phyloP scores from a whole-genome alignment of 257 asterid genomes.

The Solanum arcanum region DNA sequence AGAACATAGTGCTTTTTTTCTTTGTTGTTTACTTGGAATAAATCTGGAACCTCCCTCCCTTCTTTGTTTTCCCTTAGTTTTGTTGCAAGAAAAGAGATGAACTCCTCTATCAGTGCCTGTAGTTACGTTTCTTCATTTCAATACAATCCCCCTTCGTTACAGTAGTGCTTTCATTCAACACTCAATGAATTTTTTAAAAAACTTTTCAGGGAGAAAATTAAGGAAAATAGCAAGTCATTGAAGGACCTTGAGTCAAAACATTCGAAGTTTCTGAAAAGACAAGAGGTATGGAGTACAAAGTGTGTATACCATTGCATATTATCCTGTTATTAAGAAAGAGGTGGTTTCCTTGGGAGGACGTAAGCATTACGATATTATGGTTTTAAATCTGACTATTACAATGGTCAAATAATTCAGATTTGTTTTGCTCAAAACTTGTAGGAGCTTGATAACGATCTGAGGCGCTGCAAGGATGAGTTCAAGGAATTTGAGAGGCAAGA shows the following conservation, averaged over 20 bases:
- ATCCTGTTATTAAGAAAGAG: background rate
- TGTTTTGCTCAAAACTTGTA: slow-evolving; percentile 6
- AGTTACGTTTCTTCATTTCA: background rate
- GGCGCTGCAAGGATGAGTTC: slow-evolving; percentile 64
- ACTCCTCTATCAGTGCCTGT: background rate
- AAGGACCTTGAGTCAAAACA: slow-evolving; percentile 79
- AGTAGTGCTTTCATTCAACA: background rate
- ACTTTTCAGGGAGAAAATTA: slow-evolving; percentile 64
- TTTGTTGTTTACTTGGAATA: background rate
- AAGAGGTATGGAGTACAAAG: slow-evolving; percentile 45
- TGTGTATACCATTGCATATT: background rate
- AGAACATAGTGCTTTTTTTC: background rate
- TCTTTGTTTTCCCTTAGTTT: background rate
- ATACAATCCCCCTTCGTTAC: background rate
- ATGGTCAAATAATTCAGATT: background rate
- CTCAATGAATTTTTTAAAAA: background rate
- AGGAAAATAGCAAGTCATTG: slow-evolving; percentile 42
- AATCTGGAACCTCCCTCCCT: background rate
- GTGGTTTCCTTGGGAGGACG: background rate
- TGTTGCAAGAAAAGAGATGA: background rate
- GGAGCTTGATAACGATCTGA: slow-evolving; percentile 64
- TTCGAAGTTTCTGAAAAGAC: slow-evolving; percentile 51
- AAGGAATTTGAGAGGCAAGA: slow-evolving; percentile 97
- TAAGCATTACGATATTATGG: background rate
- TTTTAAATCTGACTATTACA: background rate